Conservation (phyloP, 306 rosid species). For the Lathyrus sativus region DNA sequence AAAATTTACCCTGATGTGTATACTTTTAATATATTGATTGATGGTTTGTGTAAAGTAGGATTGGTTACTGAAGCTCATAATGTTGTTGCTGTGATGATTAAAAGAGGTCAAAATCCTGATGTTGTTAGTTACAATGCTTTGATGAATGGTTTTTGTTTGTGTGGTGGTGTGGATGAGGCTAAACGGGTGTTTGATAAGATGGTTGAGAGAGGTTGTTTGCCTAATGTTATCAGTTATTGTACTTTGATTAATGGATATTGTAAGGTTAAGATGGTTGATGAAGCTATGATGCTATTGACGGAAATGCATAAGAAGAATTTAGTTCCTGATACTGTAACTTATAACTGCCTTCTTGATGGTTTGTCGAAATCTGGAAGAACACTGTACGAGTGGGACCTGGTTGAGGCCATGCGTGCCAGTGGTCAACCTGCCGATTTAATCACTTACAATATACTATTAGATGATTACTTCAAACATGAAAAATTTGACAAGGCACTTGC, state of each 20-base stretch:
- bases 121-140: constrained; percentile 45
- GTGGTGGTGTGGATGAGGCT: constrained; percentile 12
- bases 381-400: constrained; percentile 33
- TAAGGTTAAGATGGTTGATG: constrained; percentile 41
- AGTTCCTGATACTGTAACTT: constrained; percentile 42
- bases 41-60: constrained; percentile 39
- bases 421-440: constrained; percentile 41
- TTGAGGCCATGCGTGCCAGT: constrained; percentile 39
- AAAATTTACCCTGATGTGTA: constrained; percentile 37
- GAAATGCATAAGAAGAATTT: constrained; percentile 39
- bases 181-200: constrained; percentile 36
- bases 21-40: constrained; percentile 43
- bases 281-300: constrained; percentile 32
- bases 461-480: constrained; percentile 36
- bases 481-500: constrained; percentile 37
- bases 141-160: constrained; percentile 42
- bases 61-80: constrained; percentile 31
- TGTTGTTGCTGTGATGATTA: constrained; percentile 41
- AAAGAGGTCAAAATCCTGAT: constrained; percentile 33
- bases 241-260: constrained; percentile 46
- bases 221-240: constrained; percentile 38
- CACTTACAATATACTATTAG: constrained; percentile 40
- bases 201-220: constrained; percentile 14
- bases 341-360: constrained; percentile 43
- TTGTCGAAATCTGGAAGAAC: constrained; percentile 38